Percentiles rank a stretch among this genome's conserved stretches.
Conservation (phyloP, 257 asterid species). For the Marsdenia floribunda region DNA sequence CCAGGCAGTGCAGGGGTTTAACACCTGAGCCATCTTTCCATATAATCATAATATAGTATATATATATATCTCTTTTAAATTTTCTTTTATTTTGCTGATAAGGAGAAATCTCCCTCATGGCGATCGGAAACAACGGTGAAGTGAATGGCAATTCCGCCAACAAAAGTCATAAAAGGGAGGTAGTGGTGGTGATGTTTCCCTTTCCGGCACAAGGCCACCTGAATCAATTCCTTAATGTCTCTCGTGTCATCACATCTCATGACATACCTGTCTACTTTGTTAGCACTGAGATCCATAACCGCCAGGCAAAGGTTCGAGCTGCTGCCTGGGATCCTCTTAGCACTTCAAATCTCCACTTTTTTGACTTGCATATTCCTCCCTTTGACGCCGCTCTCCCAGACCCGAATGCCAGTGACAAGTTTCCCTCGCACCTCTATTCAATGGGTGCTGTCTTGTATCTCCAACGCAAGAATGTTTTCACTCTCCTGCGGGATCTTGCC, state of each 20-base stretch:
- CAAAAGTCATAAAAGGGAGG: background rate
- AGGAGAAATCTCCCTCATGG: too few relatives aligned
- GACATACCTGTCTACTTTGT: conserved; percentile 4
- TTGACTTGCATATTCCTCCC: conserved; percentile 1
- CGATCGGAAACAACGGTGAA: too few relatives aligned
- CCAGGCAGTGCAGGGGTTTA: too few relatives aligned
- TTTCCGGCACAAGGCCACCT: conserved; percentile 19
- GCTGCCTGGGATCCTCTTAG: conserved; percentile 15
- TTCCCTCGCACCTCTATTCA: conserved; percentile 45
- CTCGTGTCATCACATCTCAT: conserved; percentile 16
- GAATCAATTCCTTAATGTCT: conserved; percentile 17
- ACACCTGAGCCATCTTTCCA: too few relatives aligned
- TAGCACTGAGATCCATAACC: conserved; percentile 1
- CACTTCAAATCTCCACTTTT: conserved; percentile 32
- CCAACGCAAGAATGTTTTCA: conserved; percentile 21
- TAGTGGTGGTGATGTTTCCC: conserved; percentile 12
- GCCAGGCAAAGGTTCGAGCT: conserved; percentile 7
- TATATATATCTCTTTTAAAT: too few relatives aligned
- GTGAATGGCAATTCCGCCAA: too few relatives aligned
- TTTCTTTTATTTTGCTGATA: too few relatives aligned
- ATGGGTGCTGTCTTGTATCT: conserved; percentile 28
- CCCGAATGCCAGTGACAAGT: conserved; percentile 32
- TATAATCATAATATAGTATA: too few relatives aligned
- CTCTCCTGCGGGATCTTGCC: conserved; percentile 19
- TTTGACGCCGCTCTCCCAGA: conserved; percentile 28